A percentile compares a stretch with the other conserved stretches of the same genome.
These are phyloP conservation scores for Heimioporus retisporus DNA, from an alignment of 1,284 basidiomycete species.

Conservation along the genomic window DNA sequence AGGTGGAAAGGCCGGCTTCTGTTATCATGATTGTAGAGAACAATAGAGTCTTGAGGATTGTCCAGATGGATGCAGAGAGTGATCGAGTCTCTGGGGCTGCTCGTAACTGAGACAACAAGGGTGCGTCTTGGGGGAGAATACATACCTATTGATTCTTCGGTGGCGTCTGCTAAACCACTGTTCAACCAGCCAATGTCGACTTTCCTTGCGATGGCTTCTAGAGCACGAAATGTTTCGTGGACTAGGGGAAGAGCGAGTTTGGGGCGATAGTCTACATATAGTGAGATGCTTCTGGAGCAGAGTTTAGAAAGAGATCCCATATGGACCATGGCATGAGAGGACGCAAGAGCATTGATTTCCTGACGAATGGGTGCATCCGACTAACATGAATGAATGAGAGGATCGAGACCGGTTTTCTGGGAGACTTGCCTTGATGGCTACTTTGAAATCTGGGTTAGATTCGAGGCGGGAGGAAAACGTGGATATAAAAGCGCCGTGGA, in stretches of 20 bases:
- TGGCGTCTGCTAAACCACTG: slow-evolving; percentile 52
- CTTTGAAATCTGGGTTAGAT: slow-evolving; percentile 35
- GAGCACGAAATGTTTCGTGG: slow-evolving; percentile 50
- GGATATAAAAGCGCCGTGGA: slow-evolving; percentile 60
- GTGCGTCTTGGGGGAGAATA: slow-evolving; percentile 5
- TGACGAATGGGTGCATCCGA: slow-evolving; percentile 42
- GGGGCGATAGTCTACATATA: slow-evolving; percentile 59
- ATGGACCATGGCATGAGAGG: slow-evolving; percentile 57
- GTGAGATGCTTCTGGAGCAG: slow-evolving; percentile 56
- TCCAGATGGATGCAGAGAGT: slow-evolving; percentile 65
- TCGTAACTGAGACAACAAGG: slow-evolving; percentile 9
- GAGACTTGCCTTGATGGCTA: slow-evolving; percentile 48
- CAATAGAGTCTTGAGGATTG: slow-evolving; percentile 72
- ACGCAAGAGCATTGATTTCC: slow-evolving; percentile 49
- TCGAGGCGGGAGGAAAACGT: slow-evolving; percentile 46
- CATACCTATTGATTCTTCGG: slow-evolving; percentile 52
- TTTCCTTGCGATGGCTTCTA: slow-evolving; percentile 50
- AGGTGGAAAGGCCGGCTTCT: slow-evolving; percentile 66
- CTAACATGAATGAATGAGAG: slow-evolving; percentile 14
- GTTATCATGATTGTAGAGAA: slow-evolving; percentile 77
- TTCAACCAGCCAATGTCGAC: slow-evolving; percentile 66
- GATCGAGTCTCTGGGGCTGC: slow-evolving; percentile 55
- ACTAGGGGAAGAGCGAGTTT: slow-evolving; percentile 57
- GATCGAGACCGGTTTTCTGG: not conserved
- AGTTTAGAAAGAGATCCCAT: slow-evolving; percentile 66